phyloP scores from a whole-genome alignment of 805 yeast genomes.

The Ogataea zsoltii region DNA sequence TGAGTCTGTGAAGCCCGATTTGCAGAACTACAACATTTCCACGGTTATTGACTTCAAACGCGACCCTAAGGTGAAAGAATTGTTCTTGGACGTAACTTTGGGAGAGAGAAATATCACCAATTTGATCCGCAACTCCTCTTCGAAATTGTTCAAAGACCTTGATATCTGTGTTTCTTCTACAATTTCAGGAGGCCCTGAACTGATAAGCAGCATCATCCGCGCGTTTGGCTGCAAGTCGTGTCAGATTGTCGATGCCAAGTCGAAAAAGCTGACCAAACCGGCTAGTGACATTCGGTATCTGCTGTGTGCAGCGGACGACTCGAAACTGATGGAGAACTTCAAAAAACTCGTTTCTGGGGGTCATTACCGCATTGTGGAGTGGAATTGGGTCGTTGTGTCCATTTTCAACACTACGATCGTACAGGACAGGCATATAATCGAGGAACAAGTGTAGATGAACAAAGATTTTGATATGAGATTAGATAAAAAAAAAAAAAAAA shows the following conservation, averaged over 20 bases:
- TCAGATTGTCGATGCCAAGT: constrained; percentile 19
- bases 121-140: constrained; percentile 25
- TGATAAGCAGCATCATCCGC: constrained; percentile 54
- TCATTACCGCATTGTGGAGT: constrained; percentile 46
- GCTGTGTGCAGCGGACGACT: constrained; percentile 33
- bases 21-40: constrained; percentile 30
- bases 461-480: neutral
- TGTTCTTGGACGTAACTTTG: constrained; percentile 32
- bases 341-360: constrained; percentile 21
- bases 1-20: constrained; percentile 27
- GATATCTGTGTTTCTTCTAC: constrained; percentile 55
- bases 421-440: constrained; percentile 21
- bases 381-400: constrained; percentile 65
- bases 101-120: constrained; percentile 22
- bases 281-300: constrained; percentile 24
- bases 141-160: constrained; percentile 45
- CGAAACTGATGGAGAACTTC: constrained; percentile 32
- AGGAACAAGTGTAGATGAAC: constrained; percentile 7
- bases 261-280: constrained; percentile 18
- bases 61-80: constrained; percentile 31
- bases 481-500: neutral
- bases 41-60: constrained; percentile 34
- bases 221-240: constrained; percentile 52
- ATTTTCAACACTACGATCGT: constrained; percentile 47
- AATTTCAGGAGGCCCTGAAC: constrained; percentile 60